Evolutionary conservation across 257 asterid genomes (phyloP).

Genomic region (Buddleja alternifolia): DNA sequence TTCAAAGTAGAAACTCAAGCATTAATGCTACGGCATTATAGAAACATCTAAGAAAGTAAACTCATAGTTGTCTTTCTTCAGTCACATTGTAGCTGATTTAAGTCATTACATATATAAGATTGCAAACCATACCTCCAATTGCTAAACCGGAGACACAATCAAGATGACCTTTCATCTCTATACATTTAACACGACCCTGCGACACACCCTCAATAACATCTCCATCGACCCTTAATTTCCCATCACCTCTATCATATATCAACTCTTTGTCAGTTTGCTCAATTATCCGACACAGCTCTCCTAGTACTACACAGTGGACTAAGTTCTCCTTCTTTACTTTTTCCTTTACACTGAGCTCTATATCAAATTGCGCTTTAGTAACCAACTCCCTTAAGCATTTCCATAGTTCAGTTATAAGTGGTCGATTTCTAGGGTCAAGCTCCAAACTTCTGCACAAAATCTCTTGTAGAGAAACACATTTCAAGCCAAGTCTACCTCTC

Average conservation of each 20-base stretch:
- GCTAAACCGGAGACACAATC: conserved; percentile 79
- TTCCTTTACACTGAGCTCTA: conserved; percentile 30
- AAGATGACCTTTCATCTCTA: conserved; percentile 76
- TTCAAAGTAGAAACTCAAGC: not conserved
- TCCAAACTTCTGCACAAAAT: conserved; percentile 61
- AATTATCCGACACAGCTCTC: conserved; percentile 44
- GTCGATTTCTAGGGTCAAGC: conserved; percentile 60
- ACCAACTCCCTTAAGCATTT: conserved; percentile 56
- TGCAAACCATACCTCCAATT: conserved; percentile 62
- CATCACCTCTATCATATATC: conserved; percentile 33
- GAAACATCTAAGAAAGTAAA: not conserved
- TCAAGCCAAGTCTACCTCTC: conserved; percentile 47
- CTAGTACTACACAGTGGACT: conserved; percentile 46
- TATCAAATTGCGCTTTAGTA: conserved; percentile 45
- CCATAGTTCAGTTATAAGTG: conserved; percentile 66
- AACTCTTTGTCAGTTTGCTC: conserved; percentile 35
- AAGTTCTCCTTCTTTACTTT: conserved; percentile 32
- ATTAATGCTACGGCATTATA: not conserved
- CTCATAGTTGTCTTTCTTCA: not conserved
- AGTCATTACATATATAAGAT: not conserved
- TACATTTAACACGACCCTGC: conserved; percentile 50
- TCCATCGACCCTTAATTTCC: conserved; percentile 33
- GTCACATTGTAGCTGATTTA: not conserved
- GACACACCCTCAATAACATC: conserved; percentile 59
- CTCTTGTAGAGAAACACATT: conserved; percentile 40